Base-by-base conservation (phyloP, 1,284 basidiomycete species). In the Leccinum pallidistipes region DNA sequence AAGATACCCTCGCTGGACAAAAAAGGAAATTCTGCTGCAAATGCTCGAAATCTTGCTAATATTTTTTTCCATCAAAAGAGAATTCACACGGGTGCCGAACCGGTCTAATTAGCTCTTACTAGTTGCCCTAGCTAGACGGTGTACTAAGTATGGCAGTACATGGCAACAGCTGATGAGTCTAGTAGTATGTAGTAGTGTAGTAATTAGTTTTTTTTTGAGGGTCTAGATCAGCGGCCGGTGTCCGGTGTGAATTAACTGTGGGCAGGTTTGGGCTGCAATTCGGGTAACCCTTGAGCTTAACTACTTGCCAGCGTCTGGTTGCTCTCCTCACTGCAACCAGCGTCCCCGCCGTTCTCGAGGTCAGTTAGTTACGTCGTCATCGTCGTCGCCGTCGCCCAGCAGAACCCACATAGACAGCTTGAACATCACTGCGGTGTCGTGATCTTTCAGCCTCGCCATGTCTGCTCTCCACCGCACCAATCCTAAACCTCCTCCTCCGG, bases 401-500 rank as follows among this genome's bases (percentile, higher is more conserved):
- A 34, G 47, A 55, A 56, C 54, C 16, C 38, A 36, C 59, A 32
- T 16, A 40, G 29, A 56, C 24, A 56, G n/a, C 38, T 40, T n/a
- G 38, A 40, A n/a, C 38, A 40, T n/a, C n/a, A 24, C 34, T 36
- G 21, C 50, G 27, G 47, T 31, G 49, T 45, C 16, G 40, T 61
- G 56, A 71, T 67, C 57, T 34, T 34, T 57, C 34, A 52, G 49
- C 54, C 58, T 27, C 60, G 65, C 60, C 66, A 77, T 75, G 74
- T 71, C 74, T 55, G 36, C 68, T 2, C 65, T 69, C 45, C 65
- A 67, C 16, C 54, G 40, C 10, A 45, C 69, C 51, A 70, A 68
- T 62, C 77, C 78, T 63, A 74, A 62, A 66, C 73, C 73, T 60
- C 79, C 68, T n/a, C 76, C 76, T 40, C 78, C 85, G 16, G 82